Conservation (phyloP, 768 basidiomycete species). For the Boletus insuetus region DNA sequence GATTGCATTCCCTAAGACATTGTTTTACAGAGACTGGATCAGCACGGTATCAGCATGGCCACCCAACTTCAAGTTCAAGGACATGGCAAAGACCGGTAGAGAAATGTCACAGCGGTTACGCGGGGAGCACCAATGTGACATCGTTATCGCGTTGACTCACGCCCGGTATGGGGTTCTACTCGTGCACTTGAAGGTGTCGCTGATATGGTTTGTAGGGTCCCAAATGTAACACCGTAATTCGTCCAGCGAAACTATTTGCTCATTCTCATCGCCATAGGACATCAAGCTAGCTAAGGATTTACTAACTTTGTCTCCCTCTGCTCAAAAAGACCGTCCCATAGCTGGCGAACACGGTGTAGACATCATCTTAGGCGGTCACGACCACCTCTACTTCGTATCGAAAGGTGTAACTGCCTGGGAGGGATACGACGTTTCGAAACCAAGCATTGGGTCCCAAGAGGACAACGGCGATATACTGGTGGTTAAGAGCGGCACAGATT, state of each 20-base stretch:
- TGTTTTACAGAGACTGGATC: conserved; percentile 74
- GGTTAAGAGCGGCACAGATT: conserved; percentile 88
- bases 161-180: conserved; percentile 47
- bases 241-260: neutral
- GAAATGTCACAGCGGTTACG: conserved; percentile 72
- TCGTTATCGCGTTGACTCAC: conserved; percentile 87
- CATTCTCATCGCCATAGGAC: conserved; percentile 46
- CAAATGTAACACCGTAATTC: conserved; percentile 25
- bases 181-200: neutral
- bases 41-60: conserved; percentile 87
- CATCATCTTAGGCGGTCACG: conserved; percentile 84
- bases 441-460: conserved; percentile 64
- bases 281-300: conserved; percentile 67
- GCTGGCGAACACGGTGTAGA: conserved; percentile 71
- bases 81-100: conserved; percentile 72
- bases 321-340: conserved; percentile 43
- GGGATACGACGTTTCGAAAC: conserved; percentile 49
- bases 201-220: conserved; percentile 21
- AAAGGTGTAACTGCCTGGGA: conserved; percentile 68
- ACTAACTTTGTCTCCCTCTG: conserved; percentile 54
- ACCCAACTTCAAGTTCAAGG: conserved; percentile 65
- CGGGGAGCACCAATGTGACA: conserved; percentile 68
- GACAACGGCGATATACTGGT: conserved; percentile 70
- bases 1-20: neutral
- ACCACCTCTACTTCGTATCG: conserved; percentile 77